Evolutionary conservation across 192 early-diverging fungal species (phyloP), one percentile per base, ranked within the genome.

Genomic region (Chytriomyces sp.): DNA sequence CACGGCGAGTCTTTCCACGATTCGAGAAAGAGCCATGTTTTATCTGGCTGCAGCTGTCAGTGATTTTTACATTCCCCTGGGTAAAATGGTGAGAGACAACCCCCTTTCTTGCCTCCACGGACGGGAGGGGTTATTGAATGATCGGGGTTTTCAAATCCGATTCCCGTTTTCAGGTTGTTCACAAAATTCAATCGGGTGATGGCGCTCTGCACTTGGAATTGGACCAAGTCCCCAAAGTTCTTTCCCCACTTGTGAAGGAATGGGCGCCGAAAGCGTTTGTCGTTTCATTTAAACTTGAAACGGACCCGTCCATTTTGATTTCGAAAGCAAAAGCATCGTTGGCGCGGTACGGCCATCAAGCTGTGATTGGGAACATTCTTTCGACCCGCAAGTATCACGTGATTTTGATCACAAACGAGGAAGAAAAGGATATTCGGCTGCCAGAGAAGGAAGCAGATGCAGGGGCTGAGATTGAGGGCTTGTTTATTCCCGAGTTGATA

Each of bases 221-320:
- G 79, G 96, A 99, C 74, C 96, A 97, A 79, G 98, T 99, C 5
- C 98, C 98, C 64, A 99, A 99, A 77, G 93, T 98, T 63, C 83
- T 99, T 65, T 88, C 91, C 16, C 98, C 98, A 1, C 82, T 99
- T 20, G 97, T 99, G 16, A 93, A 91, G 49, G 89, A 93, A 62
- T 99, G 98, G 98, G 96, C 93, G 0, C 86, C 87, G n/a, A 62
- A 81, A 35, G 93, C 93, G 6, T 94, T 94, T 76, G 94, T 96
- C 77, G 91, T 99, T n/a, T 99, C 98, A 20, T 99, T 99, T 85
- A 99, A 96, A 88, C 80, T 99, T 6, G 98, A 99, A 75, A 99
- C 98, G 0, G 98, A 99, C 71, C 87, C 89, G 0, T 72, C 82
- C 10, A 78, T 99, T 45, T 80, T 99, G 61, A 88, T 92, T 18